A percentile compares a stretch with the other conserved stretches of the same genome.
Conservation (phyloP, 2,329 filamentous ascomycete genomes). For the Cladosporium sp. region DNA sequence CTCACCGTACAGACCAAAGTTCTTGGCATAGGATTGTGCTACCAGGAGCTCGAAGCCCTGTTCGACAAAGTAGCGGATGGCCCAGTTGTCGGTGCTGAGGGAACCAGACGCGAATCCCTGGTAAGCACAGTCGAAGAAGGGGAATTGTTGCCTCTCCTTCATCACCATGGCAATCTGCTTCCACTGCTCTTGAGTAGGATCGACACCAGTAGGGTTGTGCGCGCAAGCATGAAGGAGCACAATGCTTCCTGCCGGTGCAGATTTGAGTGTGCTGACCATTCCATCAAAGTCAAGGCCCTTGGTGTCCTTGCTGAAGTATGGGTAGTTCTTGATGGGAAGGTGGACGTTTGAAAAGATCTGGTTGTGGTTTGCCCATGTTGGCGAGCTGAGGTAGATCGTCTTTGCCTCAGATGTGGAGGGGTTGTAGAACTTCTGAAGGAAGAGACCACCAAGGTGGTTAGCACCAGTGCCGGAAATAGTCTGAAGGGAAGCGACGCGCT, state of each 20-base stretch:
- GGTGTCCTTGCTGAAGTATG: constrained; percentile 86
- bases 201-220: constrained; percentile 96
- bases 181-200: constrained; percentile 93
- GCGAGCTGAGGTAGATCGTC: constrained; percentile 84
- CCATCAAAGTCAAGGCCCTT: constrained; percentile 89
- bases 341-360: constrained; percentile 95
- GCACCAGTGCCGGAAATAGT: constrained; percentile 97
- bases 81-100: constrained; percentile 77
- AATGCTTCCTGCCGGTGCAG: constrained; percentile 74
- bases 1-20: constrained; percentile 85
- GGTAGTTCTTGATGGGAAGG: constrained; percentile 75
- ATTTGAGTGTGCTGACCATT: constrained; percentile 68
- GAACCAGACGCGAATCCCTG: constrained; percentile 96
- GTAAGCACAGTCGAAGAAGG: constrained; percentile 98
- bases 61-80: constrained; percentile 90
- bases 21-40: constrained; percentile 53
- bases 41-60: constrained; percentile 70
- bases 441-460: constrained; percentile 86
- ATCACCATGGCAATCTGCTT: constrained; percentile 78
- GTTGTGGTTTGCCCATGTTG: constrained; percentile 98
- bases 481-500: constrained; percentile 77
- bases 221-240: constrained; percentile 93
- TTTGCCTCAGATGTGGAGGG: constrained; percentile 54
- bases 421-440: constrained; percentile 87
- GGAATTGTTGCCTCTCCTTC: constrained; percentile 77